These are phyloP conservation scores for Paramecium caudatum DNA, from an alignment of 73 alveolate species.

Conservation along the genomic window DNA sequence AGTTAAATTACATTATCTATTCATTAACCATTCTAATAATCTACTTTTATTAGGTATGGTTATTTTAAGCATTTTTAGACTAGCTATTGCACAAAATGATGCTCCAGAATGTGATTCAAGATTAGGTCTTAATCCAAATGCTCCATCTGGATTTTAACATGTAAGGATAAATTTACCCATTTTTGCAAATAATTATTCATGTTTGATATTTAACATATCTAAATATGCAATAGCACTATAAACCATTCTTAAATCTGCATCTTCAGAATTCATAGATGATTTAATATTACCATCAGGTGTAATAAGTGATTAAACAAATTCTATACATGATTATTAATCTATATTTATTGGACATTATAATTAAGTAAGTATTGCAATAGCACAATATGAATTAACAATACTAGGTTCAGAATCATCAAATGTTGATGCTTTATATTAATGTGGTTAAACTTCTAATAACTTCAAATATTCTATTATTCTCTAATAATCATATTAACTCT, in stretches of 20 bases:
- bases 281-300: neutral
- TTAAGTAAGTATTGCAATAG: neutral
- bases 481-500: neutral
- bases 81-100: conserved; percentile 95
- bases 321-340: neutral
- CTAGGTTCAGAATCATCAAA: conserved; percentile 26
- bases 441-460: neutral
- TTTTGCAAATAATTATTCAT: neutral
- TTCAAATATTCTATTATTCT: neutral
- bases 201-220: neutral
- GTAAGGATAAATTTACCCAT: conserved; percentile 84
- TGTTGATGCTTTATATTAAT: neutral
- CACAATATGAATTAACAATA: conserved; percentile 6
- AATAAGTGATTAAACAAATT: conserved; percentile 24
- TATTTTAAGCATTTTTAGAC: conserved; percentile 81
- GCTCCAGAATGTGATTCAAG: conserved; percentile 98
- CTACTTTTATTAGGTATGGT: conserved; percentile 66
- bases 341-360: neutral
- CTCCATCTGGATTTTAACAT: conserved; percentile 98
- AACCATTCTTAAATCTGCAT: conserved; percentile 50
- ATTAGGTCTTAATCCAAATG: conserved; percentile 94
- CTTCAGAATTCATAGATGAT: neutral
- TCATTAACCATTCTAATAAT: conserved; percentile 87
- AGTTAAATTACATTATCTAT: conserved; percentile 86
- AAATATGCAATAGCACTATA: conserved; percentile 60